These are phyloP conservation scores for Diplodia sapinea DNA, from an alignment of 2,329 filamentous ascomycete genomes.

Conservation along the genomic window DNA sequence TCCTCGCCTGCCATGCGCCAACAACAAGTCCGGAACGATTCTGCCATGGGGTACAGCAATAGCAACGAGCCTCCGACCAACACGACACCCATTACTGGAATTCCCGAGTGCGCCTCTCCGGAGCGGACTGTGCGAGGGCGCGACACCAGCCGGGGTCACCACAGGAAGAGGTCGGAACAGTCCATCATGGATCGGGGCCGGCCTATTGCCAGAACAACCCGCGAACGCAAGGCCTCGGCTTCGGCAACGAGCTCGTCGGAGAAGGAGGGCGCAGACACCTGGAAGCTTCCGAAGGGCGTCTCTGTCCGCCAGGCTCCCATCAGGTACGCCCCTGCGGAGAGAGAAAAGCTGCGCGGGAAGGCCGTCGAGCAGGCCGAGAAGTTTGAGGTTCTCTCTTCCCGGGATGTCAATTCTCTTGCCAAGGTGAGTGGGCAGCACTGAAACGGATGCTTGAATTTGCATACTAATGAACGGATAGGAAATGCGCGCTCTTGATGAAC, in stretches of 20 bases:
- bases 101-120: conserved; percentile 13
- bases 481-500: conserved; percentile 75
- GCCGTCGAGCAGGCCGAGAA: conserved; percentile 48
- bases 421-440: conserved; percentile 52
- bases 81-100: neutral
- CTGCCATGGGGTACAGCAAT: neutral
- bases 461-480: conserved; percentile 56
- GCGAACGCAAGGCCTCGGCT: conserved; percentile 31
- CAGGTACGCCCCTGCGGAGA: conserved; percentile 45
- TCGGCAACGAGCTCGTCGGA: conserved; percentile 45
- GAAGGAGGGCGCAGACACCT: conserved; percentile 41
- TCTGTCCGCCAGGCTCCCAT: conserved; percentile 44
- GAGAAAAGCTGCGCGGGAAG: conserved; percentile 47
- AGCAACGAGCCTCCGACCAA: conserved; percentile 6
- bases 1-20: conserved; percentile 43
- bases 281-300: conserved; percentile 48
- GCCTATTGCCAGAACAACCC: conserved; percentile 39
- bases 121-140: conserved; percentile 17
- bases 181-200: conserved; percentile 49
- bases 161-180: conserved; percentile 41
- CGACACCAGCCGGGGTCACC: conserved; percentile 11
- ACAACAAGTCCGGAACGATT: conserved; percentile 33
- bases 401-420: conserved; percentile 59
- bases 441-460: conserved; percentile 33
- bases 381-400: conserved; percentile 49